Base-by-base conservation (phyloP, 306 rosid species). In the Cicer pinnatifidum region DNA sequence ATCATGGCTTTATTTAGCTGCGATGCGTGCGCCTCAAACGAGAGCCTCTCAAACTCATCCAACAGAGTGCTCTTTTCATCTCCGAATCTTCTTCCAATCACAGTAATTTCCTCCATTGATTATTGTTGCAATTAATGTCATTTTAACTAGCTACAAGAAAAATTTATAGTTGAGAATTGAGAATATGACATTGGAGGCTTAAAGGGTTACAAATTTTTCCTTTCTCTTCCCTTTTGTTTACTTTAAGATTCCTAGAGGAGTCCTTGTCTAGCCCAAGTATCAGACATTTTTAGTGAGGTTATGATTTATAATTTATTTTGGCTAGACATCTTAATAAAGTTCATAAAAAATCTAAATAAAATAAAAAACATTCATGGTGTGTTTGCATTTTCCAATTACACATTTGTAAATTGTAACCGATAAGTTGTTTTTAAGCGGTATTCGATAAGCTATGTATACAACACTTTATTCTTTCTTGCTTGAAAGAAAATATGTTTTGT, bases 21-120 rank as follows among this genome's bases (percentile, higher is more conserved):
- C 4, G 83, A 73, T 20, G 89, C 89, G 16, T 88, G 92, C 19
- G 78, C 84, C 81, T 94, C 95, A 2, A 89, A 70, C 4, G 92
- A 77, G 13, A 77, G 17, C 46, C 97, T 85, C 86, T 94, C 98
- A 47, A 80, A 91, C 44, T 75, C 85, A 63, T 94, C 98, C 78
- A 94, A 57, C 2, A 94, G 86, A 43, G 51, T 78, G 84, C 97
- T 93, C 19, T 87, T 62, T 73, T 87, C 91, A 13, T 94, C 98
- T 2, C 97, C 97, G n/a, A 88, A 89, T 40, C 81, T 86, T 68
- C 50, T 86, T 60, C 67, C 56, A 37, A 75, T 64, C 76, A 67
- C 82, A 47, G 66, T 75, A 63, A 73, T 75, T 68, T 75, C 63
- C 13, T 53, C 81, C 80, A 69, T 78, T 11, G 12, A 3, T 48